These are phyloP conservation scores for Ogataea polymorpha DNA, from an alignment of 805 yeast genomes.

Conservation along the genomic window DNA sequence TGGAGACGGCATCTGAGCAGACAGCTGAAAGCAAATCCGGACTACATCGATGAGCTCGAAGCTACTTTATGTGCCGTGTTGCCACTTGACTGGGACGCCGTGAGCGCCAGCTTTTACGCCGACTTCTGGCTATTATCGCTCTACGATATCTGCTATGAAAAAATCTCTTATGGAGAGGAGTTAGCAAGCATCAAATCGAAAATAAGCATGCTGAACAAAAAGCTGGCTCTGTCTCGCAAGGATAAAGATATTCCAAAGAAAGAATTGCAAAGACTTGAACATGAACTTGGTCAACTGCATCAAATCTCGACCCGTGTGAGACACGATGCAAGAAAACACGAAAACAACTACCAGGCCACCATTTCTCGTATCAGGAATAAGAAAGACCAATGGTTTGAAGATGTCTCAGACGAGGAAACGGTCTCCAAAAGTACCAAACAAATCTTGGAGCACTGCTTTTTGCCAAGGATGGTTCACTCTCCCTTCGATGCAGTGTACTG, in stretches of 20 bases:
- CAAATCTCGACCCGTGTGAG: conserved; percentile 31
- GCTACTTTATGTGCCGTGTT: conserved; percentile 15
- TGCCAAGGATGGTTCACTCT: conserved; percentile 77
- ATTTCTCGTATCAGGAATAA: conserved; percentile 29
- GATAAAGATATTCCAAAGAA: conserved; percentile 24
- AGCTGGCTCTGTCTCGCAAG: conserved; percentile 31
- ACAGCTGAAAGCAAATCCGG: conserved; percentile 12
- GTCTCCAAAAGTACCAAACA: conserved; percentile 7
- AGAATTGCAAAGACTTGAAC: conserved; percentile 26
- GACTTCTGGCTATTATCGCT: conserved; percentile 73
- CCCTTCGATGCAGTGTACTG: conserved; percentile 77
- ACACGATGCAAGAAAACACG: conserved; percentile 45
- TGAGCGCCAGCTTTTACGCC: conserved; percentile 45
- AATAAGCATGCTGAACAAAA: conserved; percentile 36
- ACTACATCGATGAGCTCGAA: conserved; percentile 12
- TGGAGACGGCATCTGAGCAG: conserved; percentile 57
- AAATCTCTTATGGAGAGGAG: conserved; percentile 48
- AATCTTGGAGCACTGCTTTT: conserved; percentile 58
- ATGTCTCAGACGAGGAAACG: conserved; percentile 14
- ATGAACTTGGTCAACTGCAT: conserved; percentile 27
- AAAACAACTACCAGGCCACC: conserved; percentile 35
- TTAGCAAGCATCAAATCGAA: conserved; percentile 37
- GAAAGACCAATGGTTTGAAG: conserved; percentile 40
- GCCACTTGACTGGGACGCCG: conserved; percentile 20
- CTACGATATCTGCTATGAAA: conserved; percentile 63